These are phyloP conservation scores for Asterionellopsis glacialis DNA, from an alignment of 108 stramenopile species.

Conservation along the genomic window DNA sequence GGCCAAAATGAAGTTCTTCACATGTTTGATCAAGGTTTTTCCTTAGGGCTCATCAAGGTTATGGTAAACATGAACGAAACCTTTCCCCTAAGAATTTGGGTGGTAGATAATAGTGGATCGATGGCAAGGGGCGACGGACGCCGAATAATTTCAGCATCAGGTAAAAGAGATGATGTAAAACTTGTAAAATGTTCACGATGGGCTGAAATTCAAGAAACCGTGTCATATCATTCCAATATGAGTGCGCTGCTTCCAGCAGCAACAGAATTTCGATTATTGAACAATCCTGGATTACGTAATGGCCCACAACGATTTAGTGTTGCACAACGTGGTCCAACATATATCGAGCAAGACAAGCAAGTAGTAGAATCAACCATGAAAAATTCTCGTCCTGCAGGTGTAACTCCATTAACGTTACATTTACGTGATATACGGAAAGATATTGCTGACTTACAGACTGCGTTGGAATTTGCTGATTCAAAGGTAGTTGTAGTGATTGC, in stretches of 20 bases:
- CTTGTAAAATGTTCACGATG: constrained; percentile 51
- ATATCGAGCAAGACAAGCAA: constrained; percentile 37
- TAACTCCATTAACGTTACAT: constrained; percentile 10
- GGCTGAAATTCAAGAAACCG: constrained; percentile 54
- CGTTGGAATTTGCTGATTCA: constrained; percentile 26
- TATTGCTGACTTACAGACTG: constrained; percentile 13
- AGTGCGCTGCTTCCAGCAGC: constrained; percentile 33
- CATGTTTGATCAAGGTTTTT: neutral
- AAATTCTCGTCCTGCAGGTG: constrained; percentile 10
- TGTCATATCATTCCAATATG: constrained; percentile 55
- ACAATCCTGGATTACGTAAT: constrained; percentile 32
- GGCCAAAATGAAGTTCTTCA: constrained; percentile 1
- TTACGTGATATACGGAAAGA: neutral
- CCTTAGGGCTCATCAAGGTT: neutral
- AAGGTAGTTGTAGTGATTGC: constrained; percentile 40
- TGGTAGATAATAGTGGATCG: constrained; percentile 34
- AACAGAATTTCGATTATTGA: constrained; percentile 55
- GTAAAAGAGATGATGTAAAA: constrained; percentile 14
- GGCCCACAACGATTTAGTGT: constrained; percentile 53
- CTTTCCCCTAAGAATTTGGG: constrained; percentile 14
- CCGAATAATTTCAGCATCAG: neutral
- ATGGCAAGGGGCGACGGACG: constrained; percentile 40
- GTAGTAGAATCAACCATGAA: constrained; percentile 27
- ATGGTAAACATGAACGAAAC: constrained; percentile 4
- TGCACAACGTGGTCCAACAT: constrained; percentile 30